Evolutionary conservation across 306 rosid species (phyloP), one percentile per base, ranked within the genome.

Genomic region (Trifolium dubium): DNA sequence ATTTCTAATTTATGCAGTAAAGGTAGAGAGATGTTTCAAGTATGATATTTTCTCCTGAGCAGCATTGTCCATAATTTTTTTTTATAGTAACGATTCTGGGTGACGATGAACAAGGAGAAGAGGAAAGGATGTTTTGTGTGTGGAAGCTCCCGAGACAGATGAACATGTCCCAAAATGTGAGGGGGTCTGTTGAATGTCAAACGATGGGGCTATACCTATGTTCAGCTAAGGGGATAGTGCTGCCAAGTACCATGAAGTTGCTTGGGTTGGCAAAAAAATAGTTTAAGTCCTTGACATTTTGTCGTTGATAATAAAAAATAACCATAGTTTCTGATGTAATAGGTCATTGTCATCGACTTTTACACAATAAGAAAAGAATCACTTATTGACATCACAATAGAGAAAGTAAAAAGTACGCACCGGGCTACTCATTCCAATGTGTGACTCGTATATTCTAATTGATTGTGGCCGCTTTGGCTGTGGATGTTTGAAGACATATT

Each of bases 391-490:
- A 61, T 71, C 67, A 79, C 73, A 84, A 19, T 54, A 78, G 78
- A 64, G 28, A 80, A 70, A 66, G 73, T 64, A 32, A 41, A 68
- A 67, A 64, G 72, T 81, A 68, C 89, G n/a, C 78, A 95, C 99
- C 84, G 90, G 86, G 82, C 99, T 95, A 72, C 99, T 95, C 99
- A 95, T 95, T 81, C 99, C 99, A 31, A 95, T 85, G 64, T 95
- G 99, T 51, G 97, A 62, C 83, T 95, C 99, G 49, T 95, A 95
- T 82, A 95, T 90, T 79, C 99, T 85, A 59, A 95, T 97, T 80
- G 99, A 90, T 32, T 86, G 82, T 70, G 99, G 99, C 80, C 83
- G 92, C 81, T 86, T 87, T 14, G 99, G 99, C 83, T 79, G 97
- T 63, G 97, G 87, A 82, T 95, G 91, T 74, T 89, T 81, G 78